Conservation (phyloP, 2,329 filamentous ascomycete species). For the Colletotrichum cereale region DNA sequence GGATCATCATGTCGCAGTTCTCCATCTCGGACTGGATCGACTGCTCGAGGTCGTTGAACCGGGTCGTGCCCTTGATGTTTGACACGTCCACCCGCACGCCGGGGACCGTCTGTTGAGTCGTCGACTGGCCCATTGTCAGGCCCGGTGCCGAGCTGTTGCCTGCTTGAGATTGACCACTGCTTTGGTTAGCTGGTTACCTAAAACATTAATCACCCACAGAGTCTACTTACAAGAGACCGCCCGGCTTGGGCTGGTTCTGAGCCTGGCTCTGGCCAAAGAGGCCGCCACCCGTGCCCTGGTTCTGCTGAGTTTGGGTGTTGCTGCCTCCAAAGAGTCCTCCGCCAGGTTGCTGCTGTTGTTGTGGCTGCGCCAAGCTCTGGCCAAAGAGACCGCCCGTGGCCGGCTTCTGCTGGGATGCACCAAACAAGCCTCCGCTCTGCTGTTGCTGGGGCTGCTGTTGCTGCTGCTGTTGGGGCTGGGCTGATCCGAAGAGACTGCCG, state of each 20-base stretch:
- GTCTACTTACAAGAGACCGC: constrained; percentile 49
- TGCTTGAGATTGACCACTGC: constrained; percentile 35
- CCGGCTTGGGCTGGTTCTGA: constrained; percentile 37
- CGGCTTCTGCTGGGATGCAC: constrained; percentile 37
- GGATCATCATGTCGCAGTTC: constrained; percentile 82
- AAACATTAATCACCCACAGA: neutral
- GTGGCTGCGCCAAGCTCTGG: constrained; percentile 47
- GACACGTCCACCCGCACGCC: constrained; percentile 84
- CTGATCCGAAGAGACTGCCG: constrained; percentile 30
- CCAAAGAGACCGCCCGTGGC: constrained; percentile 47
- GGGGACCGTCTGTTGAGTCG: constrained; percentile 69
- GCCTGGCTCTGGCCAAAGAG: constrained; percentile 52
- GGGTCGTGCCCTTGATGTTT: constrained; percentile 86
- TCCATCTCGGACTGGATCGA: constrained; percentile 84
- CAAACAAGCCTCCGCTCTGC: constrained; percentile 37
- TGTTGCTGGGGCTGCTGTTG: constrained; percentile 42
- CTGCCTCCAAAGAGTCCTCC: constrained; percentile 49
- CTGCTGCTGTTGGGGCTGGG: constrained; percentile 28
- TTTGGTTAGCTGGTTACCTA: neutral
- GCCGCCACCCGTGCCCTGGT: constrained; percentile 39
- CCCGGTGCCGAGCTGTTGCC: constrained; percentile 46
- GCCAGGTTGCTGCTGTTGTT: constrained; percentile 40
- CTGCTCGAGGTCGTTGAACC: constrained; percentile 90
- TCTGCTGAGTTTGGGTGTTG: constrained; percentile 41
- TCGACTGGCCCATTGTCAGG: constrained; percentile 63